A percentile compares a stretch with the other conserved stretches of the same genome.
Evolutionary conservation across 176 grass and related monocot genomes (phyloP).

Genomic region (Neostapfia colusana): DNA sequence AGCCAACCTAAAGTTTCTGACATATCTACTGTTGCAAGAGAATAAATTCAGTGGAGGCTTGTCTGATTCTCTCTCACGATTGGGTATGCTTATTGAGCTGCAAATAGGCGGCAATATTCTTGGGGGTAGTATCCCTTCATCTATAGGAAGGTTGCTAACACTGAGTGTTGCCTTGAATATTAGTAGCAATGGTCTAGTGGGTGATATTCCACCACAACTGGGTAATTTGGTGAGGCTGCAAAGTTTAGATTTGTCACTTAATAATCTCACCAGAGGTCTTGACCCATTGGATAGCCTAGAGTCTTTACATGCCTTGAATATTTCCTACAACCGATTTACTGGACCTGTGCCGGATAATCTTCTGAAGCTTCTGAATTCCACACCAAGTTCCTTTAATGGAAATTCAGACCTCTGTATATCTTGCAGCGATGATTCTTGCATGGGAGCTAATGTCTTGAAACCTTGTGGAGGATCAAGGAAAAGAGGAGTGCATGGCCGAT

Average conservation of each 20-base stretch:
- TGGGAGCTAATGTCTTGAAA: slow-evolving; percentile 34
- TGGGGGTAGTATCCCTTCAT: slow-evolving; percentile 60
- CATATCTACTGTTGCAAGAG: slow-evolving; percentile 51
- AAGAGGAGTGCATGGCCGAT: slow-evolving; percentile 30
- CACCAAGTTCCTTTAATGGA: slow-evolving; percentile 62
- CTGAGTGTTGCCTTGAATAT: slow-evolving; percentile 60
- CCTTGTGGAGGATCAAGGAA: slow-evolving; percentile 37
- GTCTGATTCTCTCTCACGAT: slow-evolving; percentile 48
- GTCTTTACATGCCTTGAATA: slow-evolving; percentile 49
- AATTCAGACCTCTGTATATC: slow-evolving; percentile 64
- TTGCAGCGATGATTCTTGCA: slow-evolving; percentile 52
- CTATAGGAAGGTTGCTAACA: slow-evolving; percentile 52
- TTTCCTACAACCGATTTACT: slow-evolving; percentile 71
- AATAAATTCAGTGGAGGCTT: slow-evolving; percentile 67
- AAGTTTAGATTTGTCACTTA: slow-evolving; percentile 77
- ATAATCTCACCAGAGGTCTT: slow-evolving; percentile 61
- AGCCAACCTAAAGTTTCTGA: slow-evolving; percentile 51
- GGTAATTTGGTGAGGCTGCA: slow-evolving; percentile 46
- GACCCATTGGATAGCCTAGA: slow-evolving; percentile 43
- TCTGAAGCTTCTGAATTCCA: slow-evolving; percentile 46
- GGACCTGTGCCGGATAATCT: slow-evolving; percentile 58
- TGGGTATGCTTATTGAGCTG: slow-evolving; percentile 59
- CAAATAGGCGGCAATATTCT: slow-evolving; percentile 76
- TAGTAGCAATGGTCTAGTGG: slow-evolving; percentile 58
- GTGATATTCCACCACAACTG: slow-evolving; percentile 50